phyloP scores from a whole-genome alignment of 257 asterid genomes.

The Salvia miltiorrhiza region DNA sequence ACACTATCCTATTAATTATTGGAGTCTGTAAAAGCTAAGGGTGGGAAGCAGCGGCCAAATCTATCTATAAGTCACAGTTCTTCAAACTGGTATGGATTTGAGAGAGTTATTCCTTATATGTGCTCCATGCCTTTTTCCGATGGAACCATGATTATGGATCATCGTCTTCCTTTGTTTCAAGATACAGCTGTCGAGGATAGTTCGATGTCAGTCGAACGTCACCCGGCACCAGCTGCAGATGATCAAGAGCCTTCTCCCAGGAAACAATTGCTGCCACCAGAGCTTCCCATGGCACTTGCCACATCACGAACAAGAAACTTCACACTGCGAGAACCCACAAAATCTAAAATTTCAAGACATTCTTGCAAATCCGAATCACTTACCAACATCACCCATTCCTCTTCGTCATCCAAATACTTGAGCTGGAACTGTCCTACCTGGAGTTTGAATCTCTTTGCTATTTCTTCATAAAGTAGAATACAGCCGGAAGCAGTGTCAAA shows the following conservation, averaged over 20 bases:
- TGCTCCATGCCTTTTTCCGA: not conserved
- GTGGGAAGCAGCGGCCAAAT: no score
- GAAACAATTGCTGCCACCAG: conserved; percentile 67
- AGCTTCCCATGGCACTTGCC: conserved; percentile 57
- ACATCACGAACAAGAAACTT: conserved; percentile 67
- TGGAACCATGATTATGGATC: not conserved
- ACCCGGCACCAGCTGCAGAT: not conserved
- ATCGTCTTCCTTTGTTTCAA: no score
- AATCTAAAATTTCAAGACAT: conserved; percentile 63
- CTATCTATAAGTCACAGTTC: conserved; percentile 1
- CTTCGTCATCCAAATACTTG: conserved; percentile 84
- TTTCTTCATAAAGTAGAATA: conserved; percentile 57
- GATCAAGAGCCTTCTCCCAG: conserved; percentile 40
- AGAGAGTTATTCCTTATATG: not conserved
- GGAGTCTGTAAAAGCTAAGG: no score
- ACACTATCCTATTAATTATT: not conserved
- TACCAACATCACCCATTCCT: conserved; percentile 95
- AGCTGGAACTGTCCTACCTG: conserved; percentile 67
- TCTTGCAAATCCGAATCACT: conserved; percentile 79
- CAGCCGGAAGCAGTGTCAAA: conserved; percentile 55
- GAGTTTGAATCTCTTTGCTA: conserved; percentile 69
- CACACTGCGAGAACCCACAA: conserved; percentile 44
- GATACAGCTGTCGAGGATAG: no score
- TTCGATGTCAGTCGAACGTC: not conserved
- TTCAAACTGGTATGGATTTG: not conserved